Percentiles rank a stretch among this genome's conserved stretches.
phyloP scores from a whole-genome alignment of 768 basidiomycete genomes.

The Hericium rajendrae region DNA sequence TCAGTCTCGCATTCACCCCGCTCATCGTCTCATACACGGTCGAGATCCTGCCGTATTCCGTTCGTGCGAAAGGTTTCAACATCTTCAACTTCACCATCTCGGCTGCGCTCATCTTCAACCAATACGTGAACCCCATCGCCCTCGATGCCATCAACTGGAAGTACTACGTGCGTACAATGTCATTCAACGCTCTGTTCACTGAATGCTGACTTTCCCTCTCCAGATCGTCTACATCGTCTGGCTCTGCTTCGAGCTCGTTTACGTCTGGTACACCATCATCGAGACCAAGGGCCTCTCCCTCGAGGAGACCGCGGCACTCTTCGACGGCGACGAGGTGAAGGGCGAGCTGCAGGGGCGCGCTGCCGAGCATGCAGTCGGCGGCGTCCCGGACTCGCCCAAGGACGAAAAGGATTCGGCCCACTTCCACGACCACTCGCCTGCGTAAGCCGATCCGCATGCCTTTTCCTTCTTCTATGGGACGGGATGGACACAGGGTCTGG shows the following conservation, averaged over 20 bases:
- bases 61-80: conserved; percentile 83
- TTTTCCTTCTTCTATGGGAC: too few species aligned
- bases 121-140: conserved; percentile 80
- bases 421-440: background rate
- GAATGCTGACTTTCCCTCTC: background rate
- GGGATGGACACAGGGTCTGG: too few species aligned
- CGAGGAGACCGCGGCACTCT: conserved; percentile 75
- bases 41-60: conserved; percentile 75
- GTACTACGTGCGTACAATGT: conserved; percentile 48
- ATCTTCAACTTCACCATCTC: conserved; percentile 76
- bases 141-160: conserved; percentile 58
- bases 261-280: conserved; percentile 56
- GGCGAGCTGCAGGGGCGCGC: background rate
- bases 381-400: background rate
- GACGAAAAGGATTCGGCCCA: background rate
- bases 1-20: conserved; percentile 72
- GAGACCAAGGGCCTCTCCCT: conserved; percentile 68
- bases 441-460: too few species aligned
- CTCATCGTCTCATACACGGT: conserved; percentile 82
- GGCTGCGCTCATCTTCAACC: conserved; percentile 78
- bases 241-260: conserved; percentile 57
- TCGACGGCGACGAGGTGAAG: conserved; percentile 40
- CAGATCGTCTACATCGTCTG: conserved; percentile 64
- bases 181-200: background rate
- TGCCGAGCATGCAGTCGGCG: background rate